A percentile compares a stretch with the other conserved stretches of the same genome.
Evolutionary conservation across 768 basidiomycete species (phyloP).

Genomic region (Tricholomella constricta): DNA sequence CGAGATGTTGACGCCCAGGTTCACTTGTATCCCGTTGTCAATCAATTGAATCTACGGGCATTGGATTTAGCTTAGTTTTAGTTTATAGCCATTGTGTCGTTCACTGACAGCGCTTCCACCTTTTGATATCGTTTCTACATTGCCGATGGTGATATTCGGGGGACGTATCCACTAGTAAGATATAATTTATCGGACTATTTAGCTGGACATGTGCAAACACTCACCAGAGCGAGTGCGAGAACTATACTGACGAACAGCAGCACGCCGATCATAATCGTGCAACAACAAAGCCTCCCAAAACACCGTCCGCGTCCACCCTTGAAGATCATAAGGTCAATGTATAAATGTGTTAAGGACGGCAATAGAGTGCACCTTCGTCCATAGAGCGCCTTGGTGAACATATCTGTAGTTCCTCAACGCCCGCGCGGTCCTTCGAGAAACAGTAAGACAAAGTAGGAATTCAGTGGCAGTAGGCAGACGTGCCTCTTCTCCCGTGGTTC

Average conservation of each 20-base stretch:
- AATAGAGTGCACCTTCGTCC: slow-evolving; percentile 55
- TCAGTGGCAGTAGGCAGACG: not conserved
- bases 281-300: slow-evolving; percentile 73
- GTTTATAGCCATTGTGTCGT: not conserved
- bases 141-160: slow-evolving; percentile 63
- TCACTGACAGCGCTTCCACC: slow-evolving; percentile 47
- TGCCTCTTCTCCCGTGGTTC: slow-evolving; percentile 12
- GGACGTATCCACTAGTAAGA: slow-evolving; percentile 70
- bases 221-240: slow-evolving; percentile 67
- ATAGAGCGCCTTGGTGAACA: slow-evolving; percentile 62
- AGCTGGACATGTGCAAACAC: slow-evolving; percentile 19
- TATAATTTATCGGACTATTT: not conserved
- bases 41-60: slow-evolving; percentile 36
- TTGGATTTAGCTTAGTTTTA: not conserved
- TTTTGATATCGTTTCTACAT: slow-evolving; percentile 40
- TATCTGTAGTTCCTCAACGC: slow-evolving; percentile 54
- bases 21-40: slow-evolving; percentile 51
- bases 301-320: slow-evolving; percentile 65
- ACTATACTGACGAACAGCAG: slow-evolving; percentile 69
- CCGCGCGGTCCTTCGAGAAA: slow-evolving; percentile 32
- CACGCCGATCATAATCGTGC: slow-evolving; percentile 64
- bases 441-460: not conserved
- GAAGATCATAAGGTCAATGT: not conserved
- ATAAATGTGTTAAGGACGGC: not conserved
- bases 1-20: slow-evolving; percentile 69